phyloP scores from a whole-genome alignment of 768 basidiomycete species.

The Boletus vinaceobasis region DNA sequence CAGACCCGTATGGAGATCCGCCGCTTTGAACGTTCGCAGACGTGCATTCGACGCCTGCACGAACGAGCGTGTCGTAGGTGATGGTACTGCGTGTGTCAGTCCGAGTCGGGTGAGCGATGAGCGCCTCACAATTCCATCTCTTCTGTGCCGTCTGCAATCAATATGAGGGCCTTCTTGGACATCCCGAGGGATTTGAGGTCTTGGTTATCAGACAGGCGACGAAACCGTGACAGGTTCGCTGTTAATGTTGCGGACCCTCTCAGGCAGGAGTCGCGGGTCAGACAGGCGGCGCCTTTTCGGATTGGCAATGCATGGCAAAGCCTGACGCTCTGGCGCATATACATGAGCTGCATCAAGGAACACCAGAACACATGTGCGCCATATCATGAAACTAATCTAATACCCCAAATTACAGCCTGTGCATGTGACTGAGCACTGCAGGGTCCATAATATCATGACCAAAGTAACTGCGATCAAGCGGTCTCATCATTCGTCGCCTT shows the following conservation, averaged over 20 bases:
- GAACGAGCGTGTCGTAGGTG: slow-evolving; percentile 77
- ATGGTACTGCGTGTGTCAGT: slow-evolving; percentile 52
- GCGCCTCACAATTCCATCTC: slow-evolving; percentile 73
- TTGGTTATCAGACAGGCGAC: slow-evolving; percentile 1
- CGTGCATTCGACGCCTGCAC: slow-evolving; percentile 62
- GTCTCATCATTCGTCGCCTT: slow-evolving; percentile 54
- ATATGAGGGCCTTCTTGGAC: slow-evolving; percentile 51
- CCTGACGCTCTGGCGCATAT: neutral
- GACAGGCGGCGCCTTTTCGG: neutral
- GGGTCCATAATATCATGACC: neutral
- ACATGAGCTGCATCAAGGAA: neutral
- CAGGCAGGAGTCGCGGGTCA: neutral
- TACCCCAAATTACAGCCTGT: neutral
- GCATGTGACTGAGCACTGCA: neutral
- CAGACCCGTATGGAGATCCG: slow-evolving; percentile 22
- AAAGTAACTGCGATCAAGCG: slow-evolving; percentile 3
- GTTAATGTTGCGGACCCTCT: neutral
- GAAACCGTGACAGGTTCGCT: neutral
- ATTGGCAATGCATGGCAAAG: neutral
- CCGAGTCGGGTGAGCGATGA: neutral
- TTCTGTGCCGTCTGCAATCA: slow-evolving; percentile 81
- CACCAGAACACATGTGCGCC: neutral
- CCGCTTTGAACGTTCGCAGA: slow-evolving; percentile 61
- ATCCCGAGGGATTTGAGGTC: slow-evolving; percentile 3
- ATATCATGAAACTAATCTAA: neutral